These are phyloP conservation scores for Eutypa lata DNA, from an alignment of 2,329 filamentous ascomycete species.

Conservation along the genomic window DNA sequence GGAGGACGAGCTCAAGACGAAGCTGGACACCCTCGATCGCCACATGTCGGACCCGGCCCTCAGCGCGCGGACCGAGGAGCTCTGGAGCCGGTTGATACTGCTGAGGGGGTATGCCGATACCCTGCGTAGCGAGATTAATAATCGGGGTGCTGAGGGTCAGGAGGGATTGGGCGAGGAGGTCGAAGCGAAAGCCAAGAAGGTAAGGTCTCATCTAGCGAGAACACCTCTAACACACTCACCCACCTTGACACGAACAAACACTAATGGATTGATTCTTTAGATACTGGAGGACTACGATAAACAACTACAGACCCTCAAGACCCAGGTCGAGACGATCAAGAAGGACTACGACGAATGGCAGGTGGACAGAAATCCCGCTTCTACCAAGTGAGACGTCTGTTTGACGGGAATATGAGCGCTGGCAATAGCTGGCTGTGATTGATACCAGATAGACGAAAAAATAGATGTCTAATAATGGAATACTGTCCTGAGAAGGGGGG, in stretches of 20 bases:
- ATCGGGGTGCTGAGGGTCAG: slow-evolving; percentile 54
- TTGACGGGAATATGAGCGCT: neutral
- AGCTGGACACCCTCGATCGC: slow-evolving; percentile 66
- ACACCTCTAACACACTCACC: neutral
- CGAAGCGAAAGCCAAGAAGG: slow-evolving; percentile 71
- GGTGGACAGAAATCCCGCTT: slow-evolving; percentile 41
- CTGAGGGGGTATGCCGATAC: slow-evolving; percentile 70
- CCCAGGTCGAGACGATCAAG: slow-evolving; percentile 63
- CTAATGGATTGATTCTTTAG: slow-evolving; percentile 37
- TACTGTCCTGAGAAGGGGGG: neutral
- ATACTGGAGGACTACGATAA: slow-evolving; percentile 79
- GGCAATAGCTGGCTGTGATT: neutral
- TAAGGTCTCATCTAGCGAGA: slow-evolving; percentile 32
- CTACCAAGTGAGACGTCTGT: slow-evolving; percentile 21
- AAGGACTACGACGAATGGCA: slow-evolving; percentile 56
- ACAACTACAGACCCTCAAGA: slow-evolving; percentile 72
- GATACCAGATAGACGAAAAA: neutral
- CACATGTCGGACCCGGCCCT: slow-evolving; percentile 72
- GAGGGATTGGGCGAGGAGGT: slow-evolving; percentile 66
- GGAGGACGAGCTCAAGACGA: slow-evolving; percentile 74
- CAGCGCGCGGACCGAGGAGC: slow-evolving; percentile 74
- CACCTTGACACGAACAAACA: slow-evolving; percentile 12
- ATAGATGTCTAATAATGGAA: neutral
- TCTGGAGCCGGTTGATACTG: slow-evolving; percentile 78
- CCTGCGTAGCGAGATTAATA: slow-evolving; percentile 71